phyloP scores from a whole-genome alignment of 2,329 filamentous ascomycete species.

The Blastomyces gilchristii region DNA sequence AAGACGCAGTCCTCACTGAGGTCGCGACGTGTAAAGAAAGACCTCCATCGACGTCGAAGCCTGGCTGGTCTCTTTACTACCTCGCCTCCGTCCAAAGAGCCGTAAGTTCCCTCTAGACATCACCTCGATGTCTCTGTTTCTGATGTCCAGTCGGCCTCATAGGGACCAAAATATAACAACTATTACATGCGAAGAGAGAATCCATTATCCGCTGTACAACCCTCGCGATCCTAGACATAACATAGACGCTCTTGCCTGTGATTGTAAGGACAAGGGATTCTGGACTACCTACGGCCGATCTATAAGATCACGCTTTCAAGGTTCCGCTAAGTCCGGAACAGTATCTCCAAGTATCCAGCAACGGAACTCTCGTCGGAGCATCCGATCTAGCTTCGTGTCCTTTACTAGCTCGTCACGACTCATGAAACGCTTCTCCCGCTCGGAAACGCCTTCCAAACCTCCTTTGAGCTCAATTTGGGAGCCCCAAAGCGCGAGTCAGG shows the following conservation, averaged over 20 bases:
- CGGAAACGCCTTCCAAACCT: slow-evolving; percentile 7
- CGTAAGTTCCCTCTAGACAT: not conserved
- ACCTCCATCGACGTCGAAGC: slow-evolving; percentile 6
- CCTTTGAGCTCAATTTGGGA: not conserved
- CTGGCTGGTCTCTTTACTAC: slow-evolving; percentile 6
- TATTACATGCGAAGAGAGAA: slow-evolving; percentile 23
- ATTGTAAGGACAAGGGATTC: not conserved
- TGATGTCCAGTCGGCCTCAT: not conserved
- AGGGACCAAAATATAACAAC: not conserved
- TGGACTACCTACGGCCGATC: slow-evolving; percentile 8
- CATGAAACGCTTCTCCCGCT: slow-evolving; percentile 6
- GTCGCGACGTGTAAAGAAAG: not conserved
- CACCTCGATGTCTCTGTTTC: not conserved
- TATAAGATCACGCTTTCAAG: slow-evolving; percentile 6
- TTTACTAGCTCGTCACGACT: slow-evolving; percentile 22
- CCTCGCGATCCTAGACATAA: slow-evolving; percentile 30
- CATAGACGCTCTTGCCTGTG: slow-evolving; percentile 14
- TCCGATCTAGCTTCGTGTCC: slow-evolving; percentile 24
- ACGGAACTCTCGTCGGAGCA: slow-evolving; percentile 24
- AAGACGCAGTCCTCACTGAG: not conserved
- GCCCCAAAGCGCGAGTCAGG: not conserved
- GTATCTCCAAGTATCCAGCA: slow-evolving; percentile 17
- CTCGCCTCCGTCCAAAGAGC: not conserved
- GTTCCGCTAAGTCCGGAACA: slow-evolving; percentile 2
- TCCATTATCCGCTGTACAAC: slow-evolving; percentile 29